Evolutionary conservation across 495 filamentous ascomycete genomes (phyloP).

Genomic region (Geopyxis carbonaria): DNA sequence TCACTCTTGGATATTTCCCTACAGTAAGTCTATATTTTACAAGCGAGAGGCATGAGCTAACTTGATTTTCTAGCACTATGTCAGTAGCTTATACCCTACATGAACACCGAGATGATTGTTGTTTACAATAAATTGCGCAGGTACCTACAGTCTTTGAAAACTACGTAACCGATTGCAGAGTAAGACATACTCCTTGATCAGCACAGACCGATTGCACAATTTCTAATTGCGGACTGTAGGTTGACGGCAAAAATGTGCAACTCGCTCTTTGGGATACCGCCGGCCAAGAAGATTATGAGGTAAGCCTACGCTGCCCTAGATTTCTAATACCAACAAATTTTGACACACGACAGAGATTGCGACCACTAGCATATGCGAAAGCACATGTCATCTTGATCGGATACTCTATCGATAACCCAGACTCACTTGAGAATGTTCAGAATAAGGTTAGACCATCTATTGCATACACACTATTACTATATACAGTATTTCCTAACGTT

Average conservation of each 20-base stretch:
- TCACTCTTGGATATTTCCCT: conserved; percentile 95
- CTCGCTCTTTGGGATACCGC: conserved; percentile 98
- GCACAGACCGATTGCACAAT: neutral
- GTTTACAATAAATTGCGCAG: conserved; percentile 31
- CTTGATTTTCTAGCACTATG: conserved; percentile 38
- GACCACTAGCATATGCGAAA: conserved; percentile 90
- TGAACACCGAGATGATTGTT: neutral
- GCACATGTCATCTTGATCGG: conserved; percentile 95
- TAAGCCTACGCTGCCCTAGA: conserved; percentile 15
- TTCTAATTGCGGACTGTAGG: conserved; percentile 13
- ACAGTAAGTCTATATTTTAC: conserved; percentile 38
- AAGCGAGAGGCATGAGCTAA: neutral
- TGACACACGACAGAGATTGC: conserved; percentile 37
- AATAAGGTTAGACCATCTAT: conserved; percentile 52
- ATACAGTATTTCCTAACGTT: no score
- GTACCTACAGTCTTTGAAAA: conserved; percentile 99
- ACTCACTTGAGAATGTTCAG: conserved; percentile 95
- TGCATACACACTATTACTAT: no score
- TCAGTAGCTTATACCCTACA: conserved; percentile 27
- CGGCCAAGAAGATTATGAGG: conserved; percentile 98
- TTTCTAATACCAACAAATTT: neutral
- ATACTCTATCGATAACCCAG: conserved; percentile 86
- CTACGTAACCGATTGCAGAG: conserved; percentile 97
- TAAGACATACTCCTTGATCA: no score
- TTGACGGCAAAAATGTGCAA: conserved; percentile 90